Base-by-base conservation (phyloP, 2,329 filamentous ascomycete species). In the Talaromyces marneffei region DNA sequence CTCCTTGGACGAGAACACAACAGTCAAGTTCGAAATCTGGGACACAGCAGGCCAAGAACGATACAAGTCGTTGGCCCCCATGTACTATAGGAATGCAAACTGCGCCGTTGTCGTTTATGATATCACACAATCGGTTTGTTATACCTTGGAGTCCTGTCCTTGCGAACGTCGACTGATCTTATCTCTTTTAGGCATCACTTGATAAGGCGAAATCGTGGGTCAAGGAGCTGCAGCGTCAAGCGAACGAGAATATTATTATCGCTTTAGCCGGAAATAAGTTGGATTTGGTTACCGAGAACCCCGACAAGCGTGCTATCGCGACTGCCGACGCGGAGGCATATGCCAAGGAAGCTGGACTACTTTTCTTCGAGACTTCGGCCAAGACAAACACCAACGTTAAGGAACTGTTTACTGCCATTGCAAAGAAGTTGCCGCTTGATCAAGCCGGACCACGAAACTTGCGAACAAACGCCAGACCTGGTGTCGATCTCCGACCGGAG, bases 171-270 rank as follows among this genome's bases (percentile, higher is more conserved):
- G 14, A 33, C 37, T 50, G 18, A 44, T 58, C 67, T 70, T 60
- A 71, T 27, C 10, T n/a, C 60, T 23, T 55, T 20, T 61, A 99
- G 94, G 86, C 92, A 66, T 99, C 94, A 53, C 83, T 99, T 72
- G 95, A 99, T 79, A 99, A 99, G 83, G 95, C 95, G 69, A 99
- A 99, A 79, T 90, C 92, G 48, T 99, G 94, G 94, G 93, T 99
- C 63, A 97, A 97, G 80, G 94, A 99, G 76, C 87, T 99, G 60
- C 94, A 99, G 78, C 88, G 94, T 74, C 94, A 99, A 80, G 94
- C 95, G 65, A 99, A 97, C 81, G 94, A 99, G 79, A 97, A 97
- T 79, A 99, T 99, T 77, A 92, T 99, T 77, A 99, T 99, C 72
- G 94, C 94, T 52, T 87, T 99, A 46, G 94, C 93, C 58, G 94